Base-by-base conservation (phyloP, 108 stramenopile species). In the Stephanodiscus minutulus region DNA sequence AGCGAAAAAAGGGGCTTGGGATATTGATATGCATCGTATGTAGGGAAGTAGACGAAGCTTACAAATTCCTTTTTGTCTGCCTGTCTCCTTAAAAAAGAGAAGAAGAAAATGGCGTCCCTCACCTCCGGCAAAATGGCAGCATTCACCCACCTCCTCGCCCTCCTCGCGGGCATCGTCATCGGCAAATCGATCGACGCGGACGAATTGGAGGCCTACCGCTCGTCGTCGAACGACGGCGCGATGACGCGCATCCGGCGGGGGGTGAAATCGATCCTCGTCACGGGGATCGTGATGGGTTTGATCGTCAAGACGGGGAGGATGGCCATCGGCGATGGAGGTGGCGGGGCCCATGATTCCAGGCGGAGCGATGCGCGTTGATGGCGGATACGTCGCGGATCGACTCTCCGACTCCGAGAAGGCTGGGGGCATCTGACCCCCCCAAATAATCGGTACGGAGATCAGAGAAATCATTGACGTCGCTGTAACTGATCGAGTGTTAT, bases 151-250 rank as follows among this genome's bases (percentile, higher is more conserved):
- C 59, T 60, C 59, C 59, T 60, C 21, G 59, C 59, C 18, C 39
- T 60, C 0, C 1, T 60, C 35, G 21, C 59, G 1, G 59, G 59
- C 2, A 21, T 60, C 5, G 3, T 21, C 59, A 60, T 60, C 20
- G 59, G 59, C 29, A 60, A 60, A 60, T 60, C 59, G 37, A 60
- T 60, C 59, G 59, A 60, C 59, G 59, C 59, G 35, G 59, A 60
- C 36, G 39, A 60, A 21, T 43, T 60, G 17, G 8, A 41, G 12
- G 59, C 59, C 39, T 60, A 60, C n/a, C 59, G 59, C 36, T 60
- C 59, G 17, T 60, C 59, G 18, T 60, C 59, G n/a, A 21, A 35
- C 17, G 59, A 21, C 29, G 36, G 21, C 20, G 36, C 18, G 18
- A 21, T 60, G 39, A 43, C 59, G 1, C 33, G 35, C 7, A 36